Percentiles rank a stretch among this genome's conserved stretches.
Conservation (phyloP, 2,329 filamentous ascomycete genomes). For the Metarhizium anisopliae region DNA sequence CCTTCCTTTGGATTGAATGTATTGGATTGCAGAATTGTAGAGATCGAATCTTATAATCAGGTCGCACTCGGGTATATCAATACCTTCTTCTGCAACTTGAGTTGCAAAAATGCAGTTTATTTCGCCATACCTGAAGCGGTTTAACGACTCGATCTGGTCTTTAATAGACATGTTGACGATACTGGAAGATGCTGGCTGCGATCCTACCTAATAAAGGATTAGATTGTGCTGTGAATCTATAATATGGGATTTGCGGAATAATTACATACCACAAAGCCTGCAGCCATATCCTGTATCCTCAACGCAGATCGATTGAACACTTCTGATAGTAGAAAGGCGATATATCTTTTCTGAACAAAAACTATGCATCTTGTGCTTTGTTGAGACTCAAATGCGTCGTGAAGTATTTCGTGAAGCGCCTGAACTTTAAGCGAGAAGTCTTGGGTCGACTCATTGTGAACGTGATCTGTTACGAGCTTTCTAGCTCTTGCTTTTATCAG, state of each 20-base stretch:
- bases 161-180: constrained; percentile 59
- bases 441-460: neutral
- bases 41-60: constrained; percentile 71
- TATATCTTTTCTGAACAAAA: constrained; percentile 73
- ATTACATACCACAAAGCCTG: constrained; percentile 50
- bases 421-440: constrained; percentile 66
- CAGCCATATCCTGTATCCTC: constrained; percentile 47
- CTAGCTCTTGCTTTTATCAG: neutral
- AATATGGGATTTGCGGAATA: neutral
- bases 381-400: constrained; percentile 55
- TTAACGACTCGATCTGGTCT: constrained; percentile 65
- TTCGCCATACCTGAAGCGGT: constrained; percentile 50
- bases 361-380: constrained; percentile 58
- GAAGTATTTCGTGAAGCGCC: constrained; percentile 51
- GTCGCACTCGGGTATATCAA: constrained; percentile 61
- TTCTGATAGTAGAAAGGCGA: constrained; percentile 63
- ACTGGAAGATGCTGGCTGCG: constrained; percentile 24
- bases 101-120: constrained; percentile 59
- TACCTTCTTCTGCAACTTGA: constrained; percentile 57
- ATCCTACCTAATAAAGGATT: constrained; percentile 18
- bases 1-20: constrained; percentile 84
- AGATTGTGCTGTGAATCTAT: neutral
- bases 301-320: constrained; percentile 52
- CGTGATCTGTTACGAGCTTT: neutral
- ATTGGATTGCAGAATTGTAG: constrained; percentile 84